Evolutionary conservation across 495 filamentous ascomycete genomes (phyloP).

Genomic region (Penicillium malachiteum): DNA sequence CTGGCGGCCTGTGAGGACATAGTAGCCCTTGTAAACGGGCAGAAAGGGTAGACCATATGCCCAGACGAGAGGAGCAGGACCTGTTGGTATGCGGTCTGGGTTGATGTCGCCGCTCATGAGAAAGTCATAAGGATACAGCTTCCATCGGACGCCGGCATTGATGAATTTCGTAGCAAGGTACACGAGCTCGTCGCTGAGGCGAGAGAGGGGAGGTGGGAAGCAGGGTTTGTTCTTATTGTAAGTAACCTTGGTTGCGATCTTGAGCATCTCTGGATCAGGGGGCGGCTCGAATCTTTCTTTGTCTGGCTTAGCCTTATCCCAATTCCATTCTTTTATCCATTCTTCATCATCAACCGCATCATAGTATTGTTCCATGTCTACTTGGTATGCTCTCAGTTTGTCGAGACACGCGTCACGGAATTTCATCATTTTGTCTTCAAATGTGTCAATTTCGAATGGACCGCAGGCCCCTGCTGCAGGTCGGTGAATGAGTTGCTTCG

Average conservation of each 20-base stretch:
- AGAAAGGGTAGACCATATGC: constrained; percentile 26
- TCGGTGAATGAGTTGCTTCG: no score
- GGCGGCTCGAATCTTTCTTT: no score
- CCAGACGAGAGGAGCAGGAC: constrained; percentile 14
- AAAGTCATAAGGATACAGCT: constrained; percentile 20
- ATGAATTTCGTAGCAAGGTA: constrained; percentile 23
- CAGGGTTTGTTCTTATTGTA: background rate
- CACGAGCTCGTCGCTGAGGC: constrained; percentile 24
- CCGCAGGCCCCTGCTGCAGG: no score
- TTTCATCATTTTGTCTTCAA: no score
- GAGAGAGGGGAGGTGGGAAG: constrained; percentile 14
- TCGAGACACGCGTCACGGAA: no score
- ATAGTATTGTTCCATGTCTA: no score
- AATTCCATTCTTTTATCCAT: no score
- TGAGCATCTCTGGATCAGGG: no score
- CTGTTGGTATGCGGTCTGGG: constrained; percentile 15
- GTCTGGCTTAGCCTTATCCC: no score
- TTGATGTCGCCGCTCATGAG: constrained; percentile 12
- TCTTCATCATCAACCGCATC: no score
- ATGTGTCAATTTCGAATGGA: no score
- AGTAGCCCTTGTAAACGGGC: constrained; percentile 23
- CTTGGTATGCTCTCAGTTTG: no score
- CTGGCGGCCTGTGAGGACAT: constrained; percentile 20
- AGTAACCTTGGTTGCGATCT: background rate
- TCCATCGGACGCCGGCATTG: background rate